Percentiles rank a stretch among this genome's conserved stretches.
These are phyloP conservation scores for Ustulina deusta DNA, from an alignment of 2,329 filamentous ascomycete species.

Conservation along the genomic window DNA sequence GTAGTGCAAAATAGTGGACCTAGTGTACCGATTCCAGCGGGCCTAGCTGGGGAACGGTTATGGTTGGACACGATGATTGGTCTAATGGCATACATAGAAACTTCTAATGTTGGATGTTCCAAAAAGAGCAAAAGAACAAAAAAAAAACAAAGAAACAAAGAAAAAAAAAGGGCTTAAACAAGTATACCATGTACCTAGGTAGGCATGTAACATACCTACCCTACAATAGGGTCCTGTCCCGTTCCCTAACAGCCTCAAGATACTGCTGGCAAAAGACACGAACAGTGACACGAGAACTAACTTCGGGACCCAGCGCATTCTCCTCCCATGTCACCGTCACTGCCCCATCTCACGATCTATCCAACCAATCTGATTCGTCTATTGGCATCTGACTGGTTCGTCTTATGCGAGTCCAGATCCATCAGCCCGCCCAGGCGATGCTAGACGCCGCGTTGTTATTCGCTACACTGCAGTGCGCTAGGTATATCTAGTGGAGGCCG, in stretches of 20 bases:
- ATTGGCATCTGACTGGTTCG: conserved; percentile 20
- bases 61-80: background rate
- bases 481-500: background rate
- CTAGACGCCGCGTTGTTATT: conserved; percentile 23
- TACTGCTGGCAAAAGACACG: background rate
- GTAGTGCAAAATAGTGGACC: background rate
- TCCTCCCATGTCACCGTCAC: background rate
- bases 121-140: too few species aligned
- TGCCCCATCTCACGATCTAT: background rate
- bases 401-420: conserved; percentile 18
- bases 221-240: background rate
- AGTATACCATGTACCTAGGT: too few species aligned
- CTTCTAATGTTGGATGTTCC: conserved; percentile 5
- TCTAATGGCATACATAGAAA: conserved; percentile 9
- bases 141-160: too few species aligned
- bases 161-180: too few species aligned
- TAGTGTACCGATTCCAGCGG: conserved; percentile 2
- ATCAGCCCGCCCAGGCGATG: background rate
- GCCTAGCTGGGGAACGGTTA: background rate
- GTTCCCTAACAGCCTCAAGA: background rate
- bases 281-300: conserved; percentile 29
- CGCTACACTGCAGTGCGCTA: background rate
- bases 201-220: background rate
- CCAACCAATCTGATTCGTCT: conserved; percentile 2
- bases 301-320: conserved; percentile 8